Evolutionary conservation across 139 green algal species (phyloP).

Genomic region (Coccomyxa sp.): DNA sequence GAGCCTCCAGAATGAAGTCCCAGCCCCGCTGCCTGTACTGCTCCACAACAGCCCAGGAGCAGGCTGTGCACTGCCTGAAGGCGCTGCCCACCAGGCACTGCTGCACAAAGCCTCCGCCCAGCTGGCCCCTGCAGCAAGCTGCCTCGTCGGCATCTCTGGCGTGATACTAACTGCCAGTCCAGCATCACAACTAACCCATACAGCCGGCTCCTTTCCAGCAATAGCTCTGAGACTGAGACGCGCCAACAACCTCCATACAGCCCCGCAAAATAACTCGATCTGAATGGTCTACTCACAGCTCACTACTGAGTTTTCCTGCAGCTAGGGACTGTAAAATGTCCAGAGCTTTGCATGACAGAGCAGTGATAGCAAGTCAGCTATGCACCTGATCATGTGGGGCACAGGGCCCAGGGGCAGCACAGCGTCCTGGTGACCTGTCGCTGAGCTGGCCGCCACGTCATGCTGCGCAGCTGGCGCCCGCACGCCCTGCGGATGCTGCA

Average conservation of each 20-base stretch:
- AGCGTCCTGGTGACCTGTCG: no score
- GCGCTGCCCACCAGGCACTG: constrained; percentile 56
- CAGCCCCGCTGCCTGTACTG: constrained; percentile 47
- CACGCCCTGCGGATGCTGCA: constrained; percentile 66
- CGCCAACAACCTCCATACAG: neutral
- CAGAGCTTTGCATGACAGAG: no score
- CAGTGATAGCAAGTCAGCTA: no score
- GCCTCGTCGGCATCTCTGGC: neutral
- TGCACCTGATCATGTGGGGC: constrained; percentile 64
- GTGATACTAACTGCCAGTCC: neutral
- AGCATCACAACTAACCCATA: neutral
- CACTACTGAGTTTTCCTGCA: neutral
- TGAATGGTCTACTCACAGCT: neutral
- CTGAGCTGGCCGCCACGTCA: neutral
- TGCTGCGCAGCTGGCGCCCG: constrained; percentile 34
- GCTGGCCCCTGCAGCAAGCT: neutral
- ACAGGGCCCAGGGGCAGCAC: constrained; percentile 60
- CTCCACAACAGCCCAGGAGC: constrained; percentile 66
- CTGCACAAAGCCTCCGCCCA: neutral
- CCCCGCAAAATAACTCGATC: neutral
- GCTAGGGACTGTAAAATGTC: no score
- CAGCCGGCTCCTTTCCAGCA: neutral
- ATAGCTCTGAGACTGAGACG: neutral
- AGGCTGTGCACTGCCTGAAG: constrained; percentile 90
- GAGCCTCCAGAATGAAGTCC: constrained; percentile 57